Percentiles rank a stretch among this genome's conserved stretches.
These are phyloP conservation scores for Eremochloa ophiuroides DNA, from an alignment of 176 grass and related monocot genomes.

Conservation along the genomic window DNA sequence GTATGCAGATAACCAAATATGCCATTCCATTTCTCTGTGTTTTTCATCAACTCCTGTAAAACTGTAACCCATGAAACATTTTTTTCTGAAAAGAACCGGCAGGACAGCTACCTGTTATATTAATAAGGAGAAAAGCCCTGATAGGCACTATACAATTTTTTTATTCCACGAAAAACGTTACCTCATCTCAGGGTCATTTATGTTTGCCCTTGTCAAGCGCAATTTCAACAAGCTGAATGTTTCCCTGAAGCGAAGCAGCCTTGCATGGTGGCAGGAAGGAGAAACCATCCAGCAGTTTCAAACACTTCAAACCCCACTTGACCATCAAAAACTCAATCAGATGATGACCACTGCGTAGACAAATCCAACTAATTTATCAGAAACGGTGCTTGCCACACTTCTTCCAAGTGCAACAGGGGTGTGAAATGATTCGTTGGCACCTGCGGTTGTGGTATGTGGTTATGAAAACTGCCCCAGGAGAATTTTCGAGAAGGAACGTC, in stretches of 20 bases:
- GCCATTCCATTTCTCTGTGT: background rate
- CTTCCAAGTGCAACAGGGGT: background rate
- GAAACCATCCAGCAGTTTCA: conserved; percentile 71
- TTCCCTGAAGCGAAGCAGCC: conserved; percentile 55
- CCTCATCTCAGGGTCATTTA: conserved; percentile 1
- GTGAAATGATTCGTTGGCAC: conserved; percentile 20
- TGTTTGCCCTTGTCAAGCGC: conserved; percentile 31
- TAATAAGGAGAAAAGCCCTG: no score
- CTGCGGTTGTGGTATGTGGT: conserved; percentile 86
- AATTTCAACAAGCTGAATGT: conserved; percentile 86
- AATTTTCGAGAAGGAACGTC: conserved; percentile 63
- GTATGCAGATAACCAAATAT: background rate
- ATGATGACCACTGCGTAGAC: conserved; percentile 63
- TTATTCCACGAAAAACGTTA: background rate
- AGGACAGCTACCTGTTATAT: no score
- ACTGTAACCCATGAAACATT: background rate
- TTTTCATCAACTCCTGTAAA: background rate
- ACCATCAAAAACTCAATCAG: conserved; percentile 86
- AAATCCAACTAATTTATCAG: background rate
- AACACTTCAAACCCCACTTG: conserved; percentile 88
- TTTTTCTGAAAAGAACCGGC: no score
- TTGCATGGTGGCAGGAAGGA: conserved; percentile 72
- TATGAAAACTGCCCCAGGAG: conserved; percentile 61
- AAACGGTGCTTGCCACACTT: background rate
- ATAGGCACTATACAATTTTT: no score